Conservation (phyloP, 352 stramenopile species). For the Phytopythium oedochilum region DNA sequence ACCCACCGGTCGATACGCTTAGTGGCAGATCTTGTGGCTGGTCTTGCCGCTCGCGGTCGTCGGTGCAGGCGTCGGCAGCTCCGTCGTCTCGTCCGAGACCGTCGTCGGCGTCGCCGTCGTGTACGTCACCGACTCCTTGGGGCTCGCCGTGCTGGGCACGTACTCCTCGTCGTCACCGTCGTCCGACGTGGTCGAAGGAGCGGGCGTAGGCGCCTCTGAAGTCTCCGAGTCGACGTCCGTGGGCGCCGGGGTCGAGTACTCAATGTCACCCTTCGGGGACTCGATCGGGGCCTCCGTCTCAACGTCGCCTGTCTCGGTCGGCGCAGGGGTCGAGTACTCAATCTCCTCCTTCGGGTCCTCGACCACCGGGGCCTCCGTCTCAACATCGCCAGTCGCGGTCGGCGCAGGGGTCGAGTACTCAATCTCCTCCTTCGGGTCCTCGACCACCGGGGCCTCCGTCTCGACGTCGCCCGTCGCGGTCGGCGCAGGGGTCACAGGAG, state of each 20-base stretch:
- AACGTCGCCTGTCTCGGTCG: too few species aligned
- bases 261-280: neutral
- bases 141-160: neutral
- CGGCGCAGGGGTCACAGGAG: neutral
- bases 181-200: neutral
- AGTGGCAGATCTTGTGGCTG: constrained; percentile 5
- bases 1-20: too few species aligned
- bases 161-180: constrained; percentile 1
- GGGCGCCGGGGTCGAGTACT: constrained; percentile 1
- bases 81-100: neutral
- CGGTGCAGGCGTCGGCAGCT: neutral
- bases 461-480: neutral
- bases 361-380: neutral
- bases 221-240: neutral
- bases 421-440: neutral
- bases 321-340: neutral
- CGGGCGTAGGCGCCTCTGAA: constrained; percentile 1
- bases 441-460: neutral
- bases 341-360: neutral
- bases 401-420: constrained; percentile 1
- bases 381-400: neutral
- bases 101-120: neutral
- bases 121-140: neutral
- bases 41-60: constrained; percentile 4
- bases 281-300: too few species aligned